Conservation (phyloP, 495 filamentous ascomycete genomes). For the Acidiella bohemica region DNA sequence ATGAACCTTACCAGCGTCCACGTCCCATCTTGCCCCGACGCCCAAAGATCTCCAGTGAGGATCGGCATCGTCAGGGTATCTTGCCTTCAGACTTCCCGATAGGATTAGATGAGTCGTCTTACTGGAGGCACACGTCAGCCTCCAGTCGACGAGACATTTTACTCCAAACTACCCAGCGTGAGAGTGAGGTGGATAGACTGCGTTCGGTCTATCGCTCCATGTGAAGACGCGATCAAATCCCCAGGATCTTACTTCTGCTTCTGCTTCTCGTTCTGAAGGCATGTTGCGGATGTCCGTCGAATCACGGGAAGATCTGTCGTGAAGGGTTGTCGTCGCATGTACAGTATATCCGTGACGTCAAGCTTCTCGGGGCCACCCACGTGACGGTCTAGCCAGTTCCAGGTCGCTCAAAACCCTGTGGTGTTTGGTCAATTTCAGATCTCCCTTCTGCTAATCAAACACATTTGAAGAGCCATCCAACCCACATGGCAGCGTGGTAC, state of each 20-base stretch:
- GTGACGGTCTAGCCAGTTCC: no score
- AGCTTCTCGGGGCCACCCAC: no score
- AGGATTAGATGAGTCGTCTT: constrained; percentile 70
- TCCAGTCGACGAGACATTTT: constrained; percentile 18
- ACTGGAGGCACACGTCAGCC: constrained; percentile 18
- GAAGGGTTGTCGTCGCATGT: no score
- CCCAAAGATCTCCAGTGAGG: constrained; percentile 54
- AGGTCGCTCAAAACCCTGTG: no score
- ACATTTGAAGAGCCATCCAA: no score
- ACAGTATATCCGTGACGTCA: no score
- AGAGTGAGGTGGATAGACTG: no score
- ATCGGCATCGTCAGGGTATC: constrained; percentile 52
- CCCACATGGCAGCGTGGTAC: no score
- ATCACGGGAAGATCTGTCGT: no score
- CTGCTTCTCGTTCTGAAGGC: constrained; percentile 34
- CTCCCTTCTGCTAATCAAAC: no score
- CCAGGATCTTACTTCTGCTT: constrained; percentile 58
- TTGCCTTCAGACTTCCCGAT: constrained; percentile 54
- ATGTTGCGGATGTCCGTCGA: neutral
- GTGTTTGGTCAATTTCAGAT: no score
- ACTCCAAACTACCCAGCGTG: no score
- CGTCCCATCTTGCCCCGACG: constrained; percentile 58
- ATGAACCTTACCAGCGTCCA: constrained; percentile 55
- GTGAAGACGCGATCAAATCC: constrained; percentile 52
- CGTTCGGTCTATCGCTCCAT: constrained; percentile 65